Conservation (phyloP, 1,284 basidiomycete genomes). For the Ceratobasidium sp. region DNA sequence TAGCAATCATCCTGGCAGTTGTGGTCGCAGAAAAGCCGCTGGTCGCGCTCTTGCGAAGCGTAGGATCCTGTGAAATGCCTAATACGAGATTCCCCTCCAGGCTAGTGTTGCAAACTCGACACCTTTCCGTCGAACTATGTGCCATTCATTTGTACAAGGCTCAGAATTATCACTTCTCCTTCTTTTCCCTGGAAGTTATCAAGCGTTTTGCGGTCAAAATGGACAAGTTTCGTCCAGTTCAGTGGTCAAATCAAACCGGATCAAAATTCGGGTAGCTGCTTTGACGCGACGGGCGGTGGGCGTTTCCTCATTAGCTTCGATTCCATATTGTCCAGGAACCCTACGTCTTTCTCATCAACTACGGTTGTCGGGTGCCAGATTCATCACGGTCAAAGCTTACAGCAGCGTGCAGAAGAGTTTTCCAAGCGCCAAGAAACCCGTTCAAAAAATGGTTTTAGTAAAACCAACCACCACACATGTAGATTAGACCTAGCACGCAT, state of each 20-base stretch:
- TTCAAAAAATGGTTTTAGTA: too few relatives aligned
- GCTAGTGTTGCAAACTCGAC: conserved; percentile 38
- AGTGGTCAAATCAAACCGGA: conserved; percentile 10
- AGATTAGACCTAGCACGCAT: too few relatives aligned
- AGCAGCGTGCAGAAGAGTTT: too few relatives aligned
- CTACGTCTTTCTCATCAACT: conserved; percentile 77
- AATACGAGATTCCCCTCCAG: conserved; percentile 62
- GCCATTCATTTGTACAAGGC: conserved; percentile 77
- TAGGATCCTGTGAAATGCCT: conserved; percentile 74
- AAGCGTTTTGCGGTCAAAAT: conserved; percentile 72
- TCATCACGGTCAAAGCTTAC: too few relatives aligned
- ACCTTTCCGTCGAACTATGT: conserved; percentile 47
- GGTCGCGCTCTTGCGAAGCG: conserved; percentile 68
- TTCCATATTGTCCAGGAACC: conserved; percentile 66
- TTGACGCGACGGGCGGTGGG: conserved; percentile 63
- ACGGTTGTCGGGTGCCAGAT: too few relatives aligned
- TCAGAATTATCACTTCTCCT: conserved; percentile 72
- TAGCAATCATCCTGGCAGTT: conserved; percentile 66
- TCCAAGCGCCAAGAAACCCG: too few relatives aligned
- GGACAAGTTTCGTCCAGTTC: neutral
- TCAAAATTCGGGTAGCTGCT: conserved; percentile 63
- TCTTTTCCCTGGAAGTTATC: conserved; percentile 74
- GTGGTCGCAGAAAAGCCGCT: conserved; percentile 72
- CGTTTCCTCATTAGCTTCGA: conserved; percentile 56
- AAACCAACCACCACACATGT: too few relatives aligned